Conservation (phyloP, 306 rosid genomes). For the Sphenostylis stenocarpa region DNA sequence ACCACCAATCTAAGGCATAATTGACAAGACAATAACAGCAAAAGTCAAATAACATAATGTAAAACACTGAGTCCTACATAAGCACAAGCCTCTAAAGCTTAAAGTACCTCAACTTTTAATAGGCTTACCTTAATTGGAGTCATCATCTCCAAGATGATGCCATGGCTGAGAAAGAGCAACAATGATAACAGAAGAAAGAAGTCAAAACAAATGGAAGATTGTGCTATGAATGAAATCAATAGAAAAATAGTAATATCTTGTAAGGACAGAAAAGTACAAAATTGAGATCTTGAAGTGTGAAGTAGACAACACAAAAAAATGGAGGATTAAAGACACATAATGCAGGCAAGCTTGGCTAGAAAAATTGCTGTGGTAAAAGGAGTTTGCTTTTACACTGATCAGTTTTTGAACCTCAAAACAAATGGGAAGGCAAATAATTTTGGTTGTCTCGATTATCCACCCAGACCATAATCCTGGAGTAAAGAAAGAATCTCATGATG, state of each 20-base stretch:
- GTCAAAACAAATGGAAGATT: neutral
- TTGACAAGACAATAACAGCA: neutral
- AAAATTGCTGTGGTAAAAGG: neutral
- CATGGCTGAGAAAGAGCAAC: neutral
- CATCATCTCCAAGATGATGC: slow-evolving; percentile 9
- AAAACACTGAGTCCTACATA: neutral
- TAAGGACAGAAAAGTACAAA: neutral
- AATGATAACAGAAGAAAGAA: neutral
- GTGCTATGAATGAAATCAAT: neutral
- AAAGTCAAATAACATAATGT: neutral
- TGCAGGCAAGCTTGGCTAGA: neutral
- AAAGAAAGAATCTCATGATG: neutral
- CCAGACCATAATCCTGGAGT: neutral
- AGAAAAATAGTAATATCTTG: neutral
- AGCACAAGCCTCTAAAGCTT: neutral
- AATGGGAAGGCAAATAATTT: neutral
- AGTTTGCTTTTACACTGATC: neutral
- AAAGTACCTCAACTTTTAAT: neutral
- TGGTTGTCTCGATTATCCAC: neutral
- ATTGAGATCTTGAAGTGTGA: neutral
- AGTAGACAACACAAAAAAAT: neutral
- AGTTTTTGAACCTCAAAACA: neutral
- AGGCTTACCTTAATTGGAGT: neutral
- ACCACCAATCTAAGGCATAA: neutral
- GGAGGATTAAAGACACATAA: neutral